Evolutionary conservation across 371 early-diverging fungal species (phyloP).

Genomic region (Syncephalis fuscata): DNA sequence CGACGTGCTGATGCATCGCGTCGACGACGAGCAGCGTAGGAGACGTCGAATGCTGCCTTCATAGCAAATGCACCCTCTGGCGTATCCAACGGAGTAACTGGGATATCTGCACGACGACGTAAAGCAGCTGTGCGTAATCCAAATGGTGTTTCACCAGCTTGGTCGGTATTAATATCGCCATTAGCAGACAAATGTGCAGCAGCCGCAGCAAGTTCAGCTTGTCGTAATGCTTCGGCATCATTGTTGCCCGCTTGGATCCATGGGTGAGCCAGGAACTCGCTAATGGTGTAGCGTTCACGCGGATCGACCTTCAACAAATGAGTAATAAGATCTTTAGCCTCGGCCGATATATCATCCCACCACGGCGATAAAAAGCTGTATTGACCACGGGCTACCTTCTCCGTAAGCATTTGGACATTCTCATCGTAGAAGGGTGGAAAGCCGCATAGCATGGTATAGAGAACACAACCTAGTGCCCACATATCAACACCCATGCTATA

Average conservation of each 20-base stretch:
- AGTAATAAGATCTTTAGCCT: slow-evolving; percentile 62
- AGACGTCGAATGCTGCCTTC: slow-evolving; percentile 41
- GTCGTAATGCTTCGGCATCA: slow-evolving; percentile 7
- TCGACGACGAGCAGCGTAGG: slow-evolving; percentile 16
- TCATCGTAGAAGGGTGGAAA: slow-evolving; percentile 86
- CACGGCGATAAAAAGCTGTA: slow-evolving; percentile 66
- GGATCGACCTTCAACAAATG: slow-evolving; percentile 74
- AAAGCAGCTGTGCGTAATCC: not conserved
- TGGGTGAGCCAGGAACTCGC: slow-evolving; percentile 68
- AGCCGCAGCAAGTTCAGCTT: slow-evolving; percentile 7
- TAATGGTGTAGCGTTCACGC: slow-evolving; percentile 60
- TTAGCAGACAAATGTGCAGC: slow-evolving; percentile 6
- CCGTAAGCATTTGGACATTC: slow-evolving; percentile 49
- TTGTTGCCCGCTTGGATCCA: slow-evolving; percentile 36
- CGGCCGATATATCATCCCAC: slow-evolving; percentile 72
- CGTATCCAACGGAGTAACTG: not conserved
- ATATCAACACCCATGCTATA: slow-evolving; percentile 79
- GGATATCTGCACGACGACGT: not conserved
- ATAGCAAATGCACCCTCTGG: slow-evolving; percentile 22
- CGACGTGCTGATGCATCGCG: too few species aligned
- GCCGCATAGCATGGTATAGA: slow-evolving; percentile 77
- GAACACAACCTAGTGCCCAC: slow-evolving; percentile 89
- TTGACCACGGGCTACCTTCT: slow-evolving; percentile 58
- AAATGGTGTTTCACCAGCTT: not conserved
- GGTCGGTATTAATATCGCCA: slow-evolving; percentile 5